These are phyloP conservation scores for Theileria orientalis DNA, from an alignment of 169 alveolate species.

Conservation along the genomic window DNA sequence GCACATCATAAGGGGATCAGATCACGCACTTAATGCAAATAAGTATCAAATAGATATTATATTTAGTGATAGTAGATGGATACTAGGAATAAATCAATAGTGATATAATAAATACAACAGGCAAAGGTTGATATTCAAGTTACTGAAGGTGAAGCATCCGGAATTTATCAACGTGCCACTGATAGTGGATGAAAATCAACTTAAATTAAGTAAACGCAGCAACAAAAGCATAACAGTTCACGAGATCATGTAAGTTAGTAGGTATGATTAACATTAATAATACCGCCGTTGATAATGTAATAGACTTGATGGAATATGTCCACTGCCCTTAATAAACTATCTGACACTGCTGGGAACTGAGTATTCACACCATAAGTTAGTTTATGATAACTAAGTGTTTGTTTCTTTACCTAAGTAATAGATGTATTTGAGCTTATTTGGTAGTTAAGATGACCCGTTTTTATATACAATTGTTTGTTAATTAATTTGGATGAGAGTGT, in stretches of 20 bases:
- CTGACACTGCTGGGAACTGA: conserved; percentile 53
- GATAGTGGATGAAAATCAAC: conserved; percentile 31
- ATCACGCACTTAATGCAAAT: conserved; percentile 74
- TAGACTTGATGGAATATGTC: conserved; percentile 31
- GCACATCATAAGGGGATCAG: conserved; percentile 80
- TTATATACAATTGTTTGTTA: too few relatives aligned
- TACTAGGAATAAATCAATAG: not conserved
- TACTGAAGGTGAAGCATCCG: conserved; percentile 35
- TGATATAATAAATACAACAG: not conserved
- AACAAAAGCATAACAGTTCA: conserved; percentile 14
- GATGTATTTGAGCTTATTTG: too few relatives aligned
- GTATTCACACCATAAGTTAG: conserved; percentile 16
- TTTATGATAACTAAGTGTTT: not conserved
- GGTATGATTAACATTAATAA: not conserved
- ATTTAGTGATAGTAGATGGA: not conserved
- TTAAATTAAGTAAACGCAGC: conserved; percentile 48
- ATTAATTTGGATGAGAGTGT: too few relatives aligned
- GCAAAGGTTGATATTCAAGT: conserved; percentile 29
- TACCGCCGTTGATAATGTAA: not conserved
- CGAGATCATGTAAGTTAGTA: not conserved
- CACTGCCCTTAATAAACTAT: conserved; percentile 50
- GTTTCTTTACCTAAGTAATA: not conserved
- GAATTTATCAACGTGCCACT: conserved; percentile 45
- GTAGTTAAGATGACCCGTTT: too few relatives aligned
- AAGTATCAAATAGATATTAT: conserved; percentile 35